Evolutionary conservation across 768 basidiomycete genomes (phyloP).

Genomic region (Gloeopeniophorella convolvens): DNA sequence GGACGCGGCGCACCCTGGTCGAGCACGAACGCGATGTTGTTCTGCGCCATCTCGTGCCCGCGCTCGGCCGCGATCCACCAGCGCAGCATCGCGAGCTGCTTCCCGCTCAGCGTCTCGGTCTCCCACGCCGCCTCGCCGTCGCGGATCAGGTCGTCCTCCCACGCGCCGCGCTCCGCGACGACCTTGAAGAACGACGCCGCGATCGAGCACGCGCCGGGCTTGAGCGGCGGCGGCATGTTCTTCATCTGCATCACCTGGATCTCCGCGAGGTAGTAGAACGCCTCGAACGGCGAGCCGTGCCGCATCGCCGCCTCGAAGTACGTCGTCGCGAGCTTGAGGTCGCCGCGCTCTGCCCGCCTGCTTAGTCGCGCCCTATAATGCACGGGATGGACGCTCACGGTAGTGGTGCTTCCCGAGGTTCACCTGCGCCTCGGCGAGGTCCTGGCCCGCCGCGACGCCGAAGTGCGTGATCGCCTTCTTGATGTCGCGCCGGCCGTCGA

Average conservation of each 20-base stretch:
- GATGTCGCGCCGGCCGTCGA: slow-evolving; percentile 55
- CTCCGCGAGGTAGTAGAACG: slow-evolving; percentile 88
- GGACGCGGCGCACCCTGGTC: slow-evolving; percentile 65
- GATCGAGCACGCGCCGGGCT: slow-evolving; percentile 75
- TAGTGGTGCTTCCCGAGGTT: slow-evolving; percentile 81
- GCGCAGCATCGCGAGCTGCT: slow-evolving; percentile 78
- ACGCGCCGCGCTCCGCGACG: slow-evolving; percentile 85
- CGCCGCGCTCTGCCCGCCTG: slow-evolving; percentile 51
- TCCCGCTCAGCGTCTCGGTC: slow-evolving; percentile 60
- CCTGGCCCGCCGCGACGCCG: slow-evolving; percentile 72
- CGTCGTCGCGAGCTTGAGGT: slow-evolving; percentile 55
- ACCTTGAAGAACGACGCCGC: slow-evolving; percentile 92
- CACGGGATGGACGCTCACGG: slow-evolving; percentile 32
- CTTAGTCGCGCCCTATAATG: slow-evolving; percentile 10
- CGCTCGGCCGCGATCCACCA: slow-evolving; percentile 96
- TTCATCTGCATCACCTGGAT: slow-evolving; percentile 62
- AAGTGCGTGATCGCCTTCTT: slow-evolving; percentile 65
- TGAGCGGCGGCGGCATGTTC: slow-evolving; percentile 40
- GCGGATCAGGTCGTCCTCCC: slow-evolving; percentile 72
- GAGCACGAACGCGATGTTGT: slow-evolving; percentile 86
- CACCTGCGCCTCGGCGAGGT: slow-evolving; percentile 88
- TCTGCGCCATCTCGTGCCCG: slow-evolving; percentile 89
- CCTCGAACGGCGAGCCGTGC: slow-evolving; percentile 87
- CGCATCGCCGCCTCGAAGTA: slow-evolving; percentile 83
- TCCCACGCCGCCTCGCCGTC: slow-evolving; percentile 78